These are phyloP conservation scores for Setaria viridis DNA, from an alignment of 202 grass and related monocot species.

Conservation along the genomic window DNA sequence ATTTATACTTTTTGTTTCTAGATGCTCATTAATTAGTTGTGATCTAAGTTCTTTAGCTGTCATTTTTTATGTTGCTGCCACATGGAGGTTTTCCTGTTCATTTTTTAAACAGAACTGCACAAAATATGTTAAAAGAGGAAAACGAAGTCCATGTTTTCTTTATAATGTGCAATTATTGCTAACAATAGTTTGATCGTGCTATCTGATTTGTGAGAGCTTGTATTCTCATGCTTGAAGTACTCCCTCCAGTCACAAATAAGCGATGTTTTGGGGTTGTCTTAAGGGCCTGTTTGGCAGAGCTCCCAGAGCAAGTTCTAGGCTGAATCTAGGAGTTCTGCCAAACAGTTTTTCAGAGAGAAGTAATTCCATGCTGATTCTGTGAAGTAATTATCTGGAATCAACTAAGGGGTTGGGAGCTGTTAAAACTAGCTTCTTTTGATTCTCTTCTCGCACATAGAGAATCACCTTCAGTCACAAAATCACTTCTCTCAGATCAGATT, in stretches of 20 bases:
- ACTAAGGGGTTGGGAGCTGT: no score
- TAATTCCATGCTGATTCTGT: no score
- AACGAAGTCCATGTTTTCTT: neutral
- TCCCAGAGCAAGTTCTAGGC: no score
- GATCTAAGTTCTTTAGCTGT: neutral
- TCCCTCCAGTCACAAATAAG: neutral
- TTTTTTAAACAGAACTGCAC: neutral
- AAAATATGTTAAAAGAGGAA: neutral
- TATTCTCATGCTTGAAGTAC: slow-evolving; percentile 10
- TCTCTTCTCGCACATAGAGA: no score
- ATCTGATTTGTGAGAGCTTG: neutral
- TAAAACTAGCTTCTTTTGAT: no score
- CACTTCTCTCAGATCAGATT: no score
- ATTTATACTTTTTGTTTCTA: slow-evolving; percentile 4
- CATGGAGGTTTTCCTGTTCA: neutral
- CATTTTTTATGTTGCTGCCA: neutral
- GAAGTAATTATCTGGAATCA: no score
- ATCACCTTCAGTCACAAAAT: no score
- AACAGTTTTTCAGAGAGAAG: no score
- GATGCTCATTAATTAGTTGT: neutral
- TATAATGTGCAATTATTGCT: slow-evolving; percentile 15
- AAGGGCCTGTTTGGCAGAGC: no score
- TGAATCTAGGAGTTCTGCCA: no score
- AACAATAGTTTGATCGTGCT: neutral
- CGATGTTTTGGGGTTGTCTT: neutral